Conservation (phyloP, 1,284 basidiomycete species). For the Austropuccinia psidii region DNA sequence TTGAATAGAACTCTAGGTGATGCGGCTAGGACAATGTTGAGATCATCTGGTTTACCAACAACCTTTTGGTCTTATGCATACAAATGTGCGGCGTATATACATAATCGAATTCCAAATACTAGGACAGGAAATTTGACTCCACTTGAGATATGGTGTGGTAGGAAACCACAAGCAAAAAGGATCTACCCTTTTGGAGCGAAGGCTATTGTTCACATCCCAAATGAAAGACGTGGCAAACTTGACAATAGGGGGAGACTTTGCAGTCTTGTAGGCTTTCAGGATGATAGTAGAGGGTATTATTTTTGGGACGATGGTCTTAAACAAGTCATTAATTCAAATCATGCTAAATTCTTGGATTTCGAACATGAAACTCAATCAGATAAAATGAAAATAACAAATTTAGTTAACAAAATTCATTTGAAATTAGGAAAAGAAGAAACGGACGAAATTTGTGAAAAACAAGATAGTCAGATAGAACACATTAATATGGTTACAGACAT, state of each 20-base stretch:
- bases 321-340: background rate
- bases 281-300: background rate
- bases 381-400: too few relatives aligned
- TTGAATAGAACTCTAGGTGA: conserved; percentile 8
- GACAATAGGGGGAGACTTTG: background rate
- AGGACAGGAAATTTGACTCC: background rate
- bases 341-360: background rate
- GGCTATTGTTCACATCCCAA: background rate
- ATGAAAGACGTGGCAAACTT: background rate
- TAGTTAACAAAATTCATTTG: background rate
- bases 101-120: background rate
- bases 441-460: background rate
- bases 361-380: background rate
- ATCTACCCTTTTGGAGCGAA: background rate
- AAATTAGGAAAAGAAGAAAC: background rate
- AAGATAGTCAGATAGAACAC: background rate
- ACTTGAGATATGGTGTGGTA: background rate
- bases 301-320: background rate
- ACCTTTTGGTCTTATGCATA: background rate
- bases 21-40: background rate
- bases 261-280: background rate
- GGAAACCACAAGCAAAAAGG: background rate
- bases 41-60: background rate
- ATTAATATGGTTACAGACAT: background rate
- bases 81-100: background rate